phyloP scores from a whole-genome alignment of 768 basidiomycete genomes.

The Tricholoma terreum region DNA sequence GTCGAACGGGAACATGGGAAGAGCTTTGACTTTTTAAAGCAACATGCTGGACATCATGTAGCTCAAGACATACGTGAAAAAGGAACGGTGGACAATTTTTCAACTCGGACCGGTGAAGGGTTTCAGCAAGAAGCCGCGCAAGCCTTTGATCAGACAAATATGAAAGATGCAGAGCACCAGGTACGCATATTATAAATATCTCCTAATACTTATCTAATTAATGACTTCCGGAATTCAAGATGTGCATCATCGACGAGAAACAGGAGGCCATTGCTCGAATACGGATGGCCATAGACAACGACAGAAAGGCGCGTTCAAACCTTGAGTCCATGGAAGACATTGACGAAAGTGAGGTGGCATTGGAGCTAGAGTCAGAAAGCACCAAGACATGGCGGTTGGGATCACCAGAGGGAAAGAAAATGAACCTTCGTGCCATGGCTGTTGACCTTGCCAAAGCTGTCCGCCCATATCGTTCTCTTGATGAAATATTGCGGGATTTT shows the following conservation, averaged over 20 bases:
- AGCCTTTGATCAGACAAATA: conserved; percentile 27
- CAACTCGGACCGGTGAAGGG: conserved; percentile 27
- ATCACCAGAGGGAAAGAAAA: neutral
- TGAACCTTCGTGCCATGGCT: neutral
- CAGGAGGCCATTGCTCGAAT: conserved; percentile 28
- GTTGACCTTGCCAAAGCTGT: neutral
- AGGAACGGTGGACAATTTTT: conserved; percentile 26
- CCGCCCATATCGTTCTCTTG: conserved; percentile 4
- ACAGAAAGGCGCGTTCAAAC: conserved; percentile 8
- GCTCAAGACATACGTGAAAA: conserved; percentile 21
- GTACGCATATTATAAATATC: conserved; percentile 11
- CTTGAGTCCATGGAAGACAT: neutral
- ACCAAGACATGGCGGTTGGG: neutral
- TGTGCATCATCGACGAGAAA: conserved; percentile 24
- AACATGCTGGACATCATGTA: conserved; percentile 23
- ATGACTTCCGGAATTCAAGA: conserved; percentile 11
- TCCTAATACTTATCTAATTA: neutral
- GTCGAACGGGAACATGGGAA: conserved; percentile 17
- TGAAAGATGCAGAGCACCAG: conserved; percentile 25
- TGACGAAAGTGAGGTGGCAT: neutral
- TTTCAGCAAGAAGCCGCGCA: conserved; percentile 29
- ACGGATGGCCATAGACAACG: conserved; percentile 21
- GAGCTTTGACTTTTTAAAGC: conserved; percentile 28
- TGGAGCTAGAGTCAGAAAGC: neutral
- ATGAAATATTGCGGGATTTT: conserved; percentile 10